Evolutionary conservation across 2,329 filamentous ascomycete genomes (phyloP), one percentile per base, ranked within the genome.

Genomic region (Cladosporium colombiae): DNA sequence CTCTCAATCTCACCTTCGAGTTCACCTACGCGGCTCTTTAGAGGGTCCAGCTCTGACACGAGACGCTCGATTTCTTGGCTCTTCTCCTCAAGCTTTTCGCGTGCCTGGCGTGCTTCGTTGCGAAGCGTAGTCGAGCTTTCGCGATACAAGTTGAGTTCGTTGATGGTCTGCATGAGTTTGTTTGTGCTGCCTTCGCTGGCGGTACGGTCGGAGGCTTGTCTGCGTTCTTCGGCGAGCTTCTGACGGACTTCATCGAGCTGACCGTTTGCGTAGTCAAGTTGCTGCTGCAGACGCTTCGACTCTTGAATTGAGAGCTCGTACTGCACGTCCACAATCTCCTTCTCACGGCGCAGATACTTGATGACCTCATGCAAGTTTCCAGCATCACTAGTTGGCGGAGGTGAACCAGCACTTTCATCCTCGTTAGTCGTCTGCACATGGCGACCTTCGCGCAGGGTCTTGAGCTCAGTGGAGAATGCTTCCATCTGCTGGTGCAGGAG

Each of bases 321-420:
- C 74, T 98, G 94, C n/a, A 97, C 92, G 72, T 99, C 94, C 10
- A 97, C 86, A 70, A 99, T 98, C 76, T 98, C 95, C 82, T 98
- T 99, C 80, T 99, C 96, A 50, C 92, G 90, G 55, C 94, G 90
- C 68, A 99, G 82, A 77, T 95, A 99, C 68, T 87, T 90, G 79
- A 96, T 96, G 65, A 99, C 87, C 74, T 98, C 94, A 68, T 95
- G 91, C 11, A 97, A 86, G 62, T 91, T 91, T 70, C 92, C 91
- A 11, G 89, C 14, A 81, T 67, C 66, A 44, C 68, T 16, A 40
- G 70, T 65, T 21, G 67, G 61, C 21, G 66, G 58, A 14, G 67
- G 52, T 21, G 69, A 65, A 23, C 69, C 81, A 66, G 84, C 81
- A 33, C 81, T 78, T 31, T 77, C 74, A 40, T 90, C 88, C 14